Base-by-base conservation (phyloP, 306 rosid genomes). In the Biancaea sappan region DNA sequence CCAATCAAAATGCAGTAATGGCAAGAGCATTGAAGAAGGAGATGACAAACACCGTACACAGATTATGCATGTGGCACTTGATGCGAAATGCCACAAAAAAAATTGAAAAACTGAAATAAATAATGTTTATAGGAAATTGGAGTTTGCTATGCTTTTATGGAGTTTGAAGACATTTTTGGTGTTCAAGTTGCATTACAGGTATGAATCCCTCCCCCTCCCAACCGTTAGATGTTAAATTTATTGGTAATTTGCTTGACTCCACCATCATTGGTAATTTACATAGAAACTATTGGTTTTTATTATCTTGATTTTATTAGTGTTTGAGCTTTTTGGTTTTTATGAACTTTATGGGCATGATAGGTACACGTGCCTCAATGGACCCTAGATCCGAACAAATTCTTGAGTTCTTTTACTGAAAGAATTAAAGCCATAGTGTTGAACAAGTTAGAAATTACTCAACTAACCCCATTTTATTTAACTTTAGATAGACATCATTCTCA, bases 141-240 rank as follows among this genome's bases (percentile, higher is more conserved):
- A 76, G 95, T 90, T 58, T 94, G 99, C 85, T 90, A 92, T 69
- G 99, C 97, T 54, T 90, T 94, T 77, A 97, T 94, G 66, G 99
- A 94, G 85, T 94, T 87, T 32, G 99, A 94, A 84, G 99, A 94
- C 81, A 74, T 92, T 54, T 6, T 43, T 56, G 90, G 99, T 8
- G 95, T 92, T 74, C 96, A 90, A 84, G 90, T 81, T 73, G 93
- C 97, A 2, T 93, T 94, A 44, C 87, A 90, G 99, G 99, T 92
- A 76, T 82, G 66, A 35, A 28, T 58, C 13, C n/a, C n/a, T n/a
- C n/a, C n/a, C n/a, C n/a, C n/a, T n/a, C n/a, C n/a, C n/a, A n/a
- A 54, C 52, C 4, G 22, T 25, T 8, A 57, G 46, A 76, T 31
- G 13, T 59, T 61, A 34, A 43, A 48, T 52, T 41, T 77, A 50